Conservation (phyloP, 202 grass and related monocot species). For the Sporobolus alterniflorus region DNA sequence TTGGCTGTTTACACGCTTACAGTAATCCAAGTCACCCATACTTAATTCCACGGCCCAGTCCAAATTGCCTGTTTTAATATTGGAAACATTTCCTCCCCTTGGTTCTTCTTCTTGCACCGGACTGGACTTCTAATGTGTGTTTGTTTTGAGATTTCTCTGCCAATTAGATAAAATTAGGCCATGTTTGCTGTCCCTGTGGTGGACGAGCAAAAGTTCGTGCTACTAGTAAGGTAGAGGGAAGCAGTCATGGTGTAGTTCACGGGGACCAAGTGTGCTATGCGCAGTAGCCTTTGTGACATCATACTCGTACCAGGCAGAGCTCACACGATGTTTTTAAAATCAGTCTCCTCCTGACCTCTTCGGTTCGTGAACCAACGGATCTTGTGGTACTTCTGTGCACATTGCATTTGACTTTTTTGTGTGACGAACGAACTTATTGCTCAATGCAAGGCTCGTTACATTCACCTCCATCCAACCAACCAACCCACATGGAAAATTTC, state of each 20-base stretch:
- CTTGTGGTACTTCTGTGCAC: not conserved
- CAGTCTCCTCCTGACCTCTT: not conserved
- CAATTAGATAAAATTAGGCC: too few relatives aligned
- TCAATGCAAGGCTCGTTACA: not conserved
- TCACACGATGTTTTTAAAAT: constrained; percentile 15
- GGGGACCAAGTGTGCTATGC: constrained; percentile 30
- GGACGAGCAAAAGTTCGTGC: not conserved
- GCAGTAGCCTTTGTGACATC: constrained; percentile 47
- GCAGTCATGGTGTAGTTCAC: constrained; percentile 47
- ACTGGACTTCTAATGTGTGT: not conserved
- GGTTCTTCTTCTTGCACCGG: not conserved
- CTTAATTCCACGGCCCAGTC: constrained; percentile 32
- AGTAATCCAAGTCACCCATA: constrained; percentile 34
- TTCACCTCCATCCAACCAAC: not conserved
- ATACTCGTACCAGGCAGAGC: constrained; percentile 36
- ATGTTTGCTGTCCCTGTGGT: too few relatives aligned
- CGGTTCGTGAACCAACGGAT: not conserved
- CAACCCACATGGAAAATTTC: not conserved
- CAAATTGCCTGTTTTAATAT: constrained; percentile 43
- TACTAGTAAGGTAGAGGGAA: too few relatives aligned
- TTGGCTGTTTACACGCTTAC: constrained; percentile 51
- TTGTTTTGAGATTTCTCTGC: not conserved
- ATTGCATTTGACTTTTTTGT: too few relatives aligned
- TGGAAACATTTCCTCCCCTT: constrained; percentile 5
- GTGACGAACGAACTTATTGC: not conserved